Base-by-base conservation (phyloP, 2,329 filamentous ascomycete genomes). In the Coniochaeta ligniaria region DNA sequence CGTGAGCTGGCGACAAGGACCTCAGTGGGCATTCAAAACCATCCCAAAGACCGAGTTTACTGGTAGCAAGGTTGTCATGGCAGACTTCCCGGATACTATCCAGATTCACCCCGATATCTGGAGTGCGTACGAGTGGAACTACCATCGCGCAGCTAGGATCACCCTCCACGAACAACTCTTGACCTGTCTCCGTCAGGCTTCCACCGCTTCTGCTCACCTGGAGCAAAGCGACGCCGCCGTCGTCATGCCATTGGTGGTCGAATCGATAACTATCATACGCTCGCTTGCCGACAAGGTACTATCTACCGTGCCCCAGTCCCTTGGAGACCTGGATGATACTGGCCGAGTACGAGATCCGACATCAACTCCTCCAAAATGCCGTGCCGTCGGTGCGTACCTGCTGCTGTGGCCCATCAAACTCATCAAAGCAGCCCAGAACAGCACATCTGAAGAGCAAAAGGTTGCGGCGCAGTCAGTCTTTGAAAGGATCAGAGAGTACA, bases 91-190 rank as follows among this genome's bases (percentile, higher is more conserved):
- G 1, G 66, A 66, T 1, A 66, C 60, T 0, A 61, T 76, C 11
- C 67, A 76, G 59, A 61, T 77, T 2, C 75, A 76, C 59, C 61
- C 65, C 3, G 75, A 76, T 63, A 58, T 76, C 0, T 76, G 75
- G 74, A 74, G 73, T 61, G 70, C 72, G 5, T 77, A 77, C 47
- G 75, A 76, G 61, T 76, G 73, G 72, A 75, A 76, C 55, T 76
- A 76, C 56, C 72, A 75, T 54, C 67, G 74, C 2, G 69, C 73
- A 31, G 73, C 72, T 6, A 68, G 73, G 4, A 73, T 75, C 26
- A 68, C 74, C n/a, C 65, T 75, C 6, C 68, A 73, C 17, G 68
- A 73, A 57, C 72, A 75, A 22, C 60, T 76, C 24, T 31, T 52
- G 47, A 52, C 47, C 24, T 52, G 47, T 31, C 47, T 52, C 3